Evolutionary conservation across 805 yeast species (phyloP).

Genomic region (Wickerhamiella nectarea): DNA sequence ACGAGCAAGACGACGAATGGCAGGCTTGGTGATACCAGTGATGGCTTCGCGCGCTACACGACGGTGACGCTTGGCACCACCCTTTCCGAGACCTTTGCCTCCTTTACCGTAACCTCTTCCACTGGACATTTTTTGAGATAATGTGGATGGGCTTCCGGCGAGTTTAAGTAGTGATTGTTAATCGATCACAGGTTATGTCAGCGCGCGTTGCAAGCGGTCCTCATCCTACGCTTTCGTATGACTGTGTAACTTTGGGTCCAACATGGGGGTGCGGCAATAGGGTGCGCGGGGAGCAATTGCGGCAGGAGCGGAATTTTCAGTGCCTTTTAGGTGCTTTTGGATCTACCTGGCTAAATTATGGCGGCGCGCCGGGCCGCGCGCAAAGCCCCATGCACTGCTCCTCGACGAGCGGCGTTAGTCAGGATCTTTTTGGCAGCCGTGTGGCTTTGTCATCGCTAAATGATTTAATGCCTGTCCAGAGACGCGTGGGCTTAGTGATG

Average conservation of each 20-base stretch:
- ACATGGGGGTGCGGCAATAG: not conserved
- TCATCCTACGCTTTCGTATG: slow-evolving; percentile 1
- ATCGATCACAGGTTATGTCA: slow-evolving; percentile 2
- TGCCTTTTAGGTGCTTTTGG: no score
- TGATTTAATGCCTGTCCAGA: no score
- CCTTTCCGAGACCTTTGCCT: slow-evolving; percentile 99
- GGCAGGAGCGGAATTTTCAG: no score
- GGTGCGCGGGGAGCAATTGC: no score
- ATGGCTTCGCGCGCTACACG: slow-evolving; percentile 98
- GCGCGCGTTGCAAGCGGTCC: slow-evolving; percentile 1
- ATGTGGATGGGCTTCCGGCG: not conserved
- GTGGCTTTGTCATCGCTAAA: no score
- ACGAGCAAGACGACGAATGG: slow-evolving; percentile 99
- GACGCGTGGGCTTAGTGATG: no score
- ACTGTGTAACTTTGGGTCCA: slow-evolving; percentile 7
- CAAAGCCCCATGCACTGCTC: no score
- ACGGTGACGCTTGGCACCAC: slow-evolving; percentile 99
- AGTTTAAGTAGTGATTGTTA: not conserved
- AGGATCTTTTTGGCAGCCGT: no score
- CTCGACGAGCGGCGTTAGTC: no score
- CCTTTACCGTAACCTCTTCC: slow-evolving; percentile 89
- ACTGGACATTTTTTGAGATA: slow-evolving; percentile 65
- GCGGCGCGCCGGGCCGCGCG: no score
- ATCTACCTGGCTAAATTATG: no score
- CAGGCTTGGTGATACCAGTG: slow-evolving; percentile 99